Percentiles rank a stretch among this genome's conserved stretches.
phyloP scores from a whole-genome alignment of 2,329 filamentous ascomycete genomes.

The Talaromyces amestolkiae region DNA sequence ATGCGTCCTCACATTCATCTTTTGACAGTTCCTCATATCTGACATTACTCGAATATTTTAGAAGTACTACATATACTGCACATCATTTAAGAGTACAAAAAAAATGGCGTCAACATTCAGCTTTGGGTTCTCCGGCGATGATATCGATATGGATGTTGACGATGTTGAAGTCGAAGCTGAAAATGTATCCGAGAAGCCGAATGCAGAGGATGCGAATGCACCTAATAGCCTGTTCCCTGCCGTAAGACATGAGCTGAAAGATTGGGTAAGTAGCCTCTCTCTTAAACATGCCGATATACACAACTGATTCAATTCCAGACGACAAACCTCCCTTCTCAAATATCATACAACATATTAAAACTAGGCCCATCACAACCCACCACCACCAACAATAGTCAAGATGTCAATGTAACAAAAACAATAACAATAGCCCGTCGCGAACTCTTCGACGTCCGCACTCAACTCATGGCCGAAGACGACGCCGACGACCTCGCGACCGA shows the following conservation, averaged over 20 bases:
- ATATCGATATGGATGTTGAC: constrained; percentile 52
- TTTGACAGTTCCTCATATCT: too few species aligned
- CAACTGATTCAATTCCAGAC: constrained; percentile 40
- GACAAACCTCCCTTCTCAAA: constrained; percentile 55
- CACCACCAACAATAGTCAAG: not conserved
- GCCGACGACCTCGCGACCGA: constrained; percentile 25
- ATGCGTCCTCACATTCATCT: not conserved
- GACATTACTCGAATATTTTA: too few species aligned
- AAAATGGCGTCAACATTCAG: constrained; percentile 46
- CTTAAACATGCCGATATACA: not conserved
- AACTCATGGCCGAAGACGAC: constrained; percentile 60
- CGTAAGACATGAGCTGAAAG: constrained; percentile 17
- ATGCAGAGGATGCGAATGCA: not conserved
- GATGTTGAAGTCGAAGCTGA: not conserved
- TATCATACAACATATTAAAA: constrained; percentile 56
- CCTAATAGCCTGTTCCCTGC: constrained; percentile 6
- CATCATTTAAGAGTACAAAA: too few species aligned
- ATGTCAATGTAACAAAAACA: not conserved
- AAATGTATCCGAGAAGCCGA: constrained; percentile 54
- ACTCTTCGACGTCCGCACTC: constrained; percentile 62
- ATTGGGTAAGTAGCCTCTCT: constrained; percentile 10
- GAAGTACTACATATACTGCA: too few species aligned
- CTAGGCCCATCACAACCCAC: not conserved
- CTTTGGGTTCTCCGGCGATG: constrained; percentile 60
- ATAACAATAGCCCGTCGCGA: constrained; percentile 54